Percentiles rank a stretch among this genome's conserved stretches.
These are phyloP conservation scores for Tillandsia leiboldiana DNA, from an alignment of 176 grass and related monocot species.

Conservation along the genomic window DNA sequence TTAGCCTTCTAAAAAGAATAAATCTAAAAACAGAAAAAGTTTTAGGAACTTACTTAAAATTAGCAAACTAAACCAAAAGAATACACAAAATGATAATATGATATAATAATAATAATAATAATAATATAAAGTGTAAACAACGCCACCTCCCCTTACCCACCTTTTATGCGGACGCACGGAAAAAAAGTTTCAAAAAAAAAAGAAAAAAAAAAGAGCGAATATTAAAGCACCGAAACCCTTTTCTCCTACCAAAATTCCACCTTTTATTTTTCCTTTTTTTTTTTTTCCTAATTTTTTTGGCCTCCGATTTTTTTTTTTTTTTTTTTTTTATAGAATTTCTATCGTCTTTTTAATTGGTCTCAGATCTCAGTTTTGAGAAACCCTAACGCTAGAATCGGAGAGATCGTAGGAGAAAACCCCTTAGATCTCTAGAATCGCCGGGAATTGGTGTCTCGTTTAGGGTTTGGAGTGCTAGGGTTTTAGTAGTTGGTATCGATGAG, in stretches of 20 bases:
- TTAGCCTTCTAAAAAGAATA: too few species aligned
- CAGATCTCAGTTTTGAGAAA: neutral
- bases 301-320: neutral
- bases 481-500: neutral
- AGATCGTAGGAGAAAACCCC: neutral
- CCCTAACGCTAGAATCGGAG: constrained; percentile 8
- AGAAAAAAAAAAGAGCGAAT: neutral
- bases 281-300: neutral
- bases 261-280: neutral
- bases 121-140: neutral
- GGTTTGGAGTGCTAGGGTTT: neutral
- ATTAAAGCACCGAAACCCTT: neutral
- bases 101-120: too few species aligned
- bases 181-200: neutral
- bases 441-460: neutral
- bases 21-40: too few species aligned
- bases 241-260: neutral
- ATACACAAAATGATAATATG: too few species aligned
- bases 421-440: neutral
- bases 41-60: too few species aligned
- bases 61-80: too few species aligned
- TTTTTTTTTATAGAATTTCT: neutral
- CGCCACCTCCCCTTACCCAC: neutral
- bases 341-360: neutral
- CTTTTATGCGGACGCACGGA: neutral